A percentile compares a stretch with the other conserved stretches of the same genome.
Conservation (phyloP, 805 yeast species). For the Candida verbasci region DNA sequence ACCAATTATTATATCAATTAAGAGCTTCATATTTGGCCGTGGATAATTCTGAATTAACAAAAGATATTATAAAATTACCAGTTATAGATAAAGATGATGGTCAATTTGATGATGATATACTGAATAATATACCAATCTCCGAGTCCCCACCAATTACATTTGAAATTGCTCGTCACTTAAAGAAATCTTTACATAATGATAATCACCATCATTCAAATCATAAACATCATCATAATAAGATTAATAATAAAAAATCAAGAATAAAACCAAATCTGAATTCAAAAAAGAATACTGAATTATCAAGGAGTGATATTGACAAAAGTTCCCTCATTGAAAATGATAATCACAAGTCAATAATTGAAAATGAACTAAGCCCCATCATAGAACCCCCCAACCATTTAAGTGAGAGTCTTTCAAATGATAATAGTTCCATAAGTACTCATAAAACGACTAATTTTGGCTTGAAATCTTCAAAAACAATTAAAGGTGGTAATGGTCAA, state of each 20-base stretch:
- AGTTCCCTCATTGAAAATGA: too few species aligned
- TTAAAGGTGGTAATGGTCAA: background rate
- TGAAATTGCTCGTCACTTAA: constrained; percentile 19
- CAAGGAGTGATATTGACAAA: background rate
- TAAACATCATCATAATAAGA: background rate
- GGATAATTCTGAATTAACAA: constrained; percentile 19
- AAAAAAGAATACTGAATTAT: background rate
- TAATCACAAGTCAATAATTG: background rate
- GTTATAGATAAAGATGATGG: too few species aligned
- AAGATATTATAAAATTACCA: constrained; percentile 17
- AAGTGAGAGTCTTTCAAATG: background rate
- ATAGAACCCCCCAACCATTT: constrained; percentile 3
- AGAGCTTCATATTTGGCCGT: constrained; percentile 23
- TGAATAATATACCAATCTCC: constrained; percentile 6
- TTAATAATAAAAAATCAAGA: background rate
- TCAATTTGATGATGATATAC: constrained; percentile 5
- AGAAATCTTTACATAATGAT: constrained; percentile 11
- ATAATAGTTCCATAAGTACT: background rate
- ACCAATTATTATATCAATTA: constrained; percentile 25
- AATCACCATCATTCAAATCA: background rate
- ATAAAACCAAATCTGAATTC: background rate
- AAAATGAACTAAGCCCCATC: constrained; percentile 1
- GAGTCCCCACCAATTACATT: constrained; percentile 31
- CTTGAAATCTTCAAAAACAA: constrained; percentile 2
- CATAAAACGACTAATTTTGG: background rate